Conservation (phyloP, 129 eudicot species). For the Oenanthe sinensis region DNA sequence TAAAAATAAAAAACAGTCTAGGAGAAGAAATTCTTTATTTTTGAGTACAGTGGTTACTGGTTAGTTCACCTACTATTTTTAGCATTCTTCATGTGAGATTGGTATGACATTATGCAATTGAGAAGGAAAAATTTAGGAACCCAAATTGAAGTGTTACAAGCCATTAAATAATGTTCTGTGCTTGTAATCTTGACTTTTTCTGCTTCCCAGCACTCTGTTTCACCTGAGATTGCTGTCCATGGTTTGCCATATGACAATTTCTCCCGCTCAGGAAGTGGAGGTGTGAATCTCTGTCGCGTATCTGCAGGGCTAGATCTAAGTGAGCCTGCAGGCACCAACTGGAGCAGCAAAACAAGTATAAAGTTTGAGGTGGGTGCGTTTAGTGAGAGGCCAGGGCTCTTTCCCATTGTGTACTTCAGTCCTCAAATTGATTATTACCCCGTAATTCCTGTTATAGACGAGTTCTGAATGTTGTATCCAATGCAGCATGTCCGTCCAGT, state of each 20-base stretch:
- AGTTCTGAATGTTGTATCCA: neutral
- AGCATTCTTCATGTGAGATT: neutral
- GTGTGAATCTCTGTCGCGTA: slow-evolving; percentile 75
- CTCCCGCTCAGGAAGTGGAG: slow-evolving; percentile 77
- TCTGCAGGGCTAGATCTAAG: slow-evolving; percentile 75
- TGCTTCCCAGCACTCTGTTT: slow-evolving; percentile 65
- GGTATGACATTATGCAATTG: neutral
- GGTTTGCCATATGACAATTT: slow-evolving; percentile 76
- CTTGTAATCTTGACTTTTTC: slow-evolving; percentile 11
- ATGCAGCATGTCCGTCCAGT: slow-evolving; percentile 86
- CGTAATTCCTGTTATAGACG: neutral
- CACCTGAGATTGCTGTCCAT: slow-evolving; percentile 86
- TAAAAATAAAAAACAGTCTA: neutral
- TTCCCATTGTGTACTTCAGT: slow-evolving; percentile 1
- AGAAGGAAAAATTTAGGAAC: neutral
- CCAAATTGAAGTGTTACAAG: neutral
- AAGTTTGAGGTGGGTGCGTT: slow-evolving; percentile 68
- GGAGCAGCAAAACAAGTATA: slow-evolving; percentile 85
- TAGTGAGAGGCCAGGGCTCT: too few relatives aligned
- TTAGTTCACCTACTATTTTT: neutral
- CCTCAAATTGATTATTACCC: neutral
- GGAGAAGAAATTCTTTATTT: neutral
- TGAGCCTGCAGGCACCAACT: slow-evolving; percentile 61
- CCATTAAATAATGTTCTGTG: neutral
- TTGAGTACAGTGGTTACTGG: neutral